phyloP scores from a whole-genome alignment of 306 rosid species.

The Begonia masoniana region DNA sequence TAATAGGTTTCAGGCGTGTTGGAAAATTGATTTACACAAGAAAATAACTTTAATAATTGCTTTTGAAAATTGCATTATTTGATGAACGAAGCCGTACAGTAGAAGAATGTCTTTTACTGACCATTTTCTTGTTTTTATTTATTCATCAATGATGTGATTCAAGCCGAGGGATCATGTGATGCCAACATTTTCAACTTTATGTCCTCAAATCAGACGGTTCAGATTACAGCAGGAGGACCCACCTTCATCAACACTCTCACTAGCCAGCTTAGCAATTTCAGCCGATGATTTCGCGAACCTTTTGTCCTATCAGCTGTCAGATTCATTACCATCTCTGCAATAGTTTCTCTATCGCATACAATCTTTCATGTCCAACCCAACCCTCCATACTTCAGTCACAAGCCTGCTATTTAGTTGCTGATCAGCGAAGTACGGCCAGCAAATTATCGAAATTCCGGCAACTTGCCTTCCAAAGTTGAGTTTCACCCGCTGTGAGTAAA shows the following conservation, averaged over 20 bases:
- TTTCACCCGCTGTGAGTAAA: conserved; percentile 28
- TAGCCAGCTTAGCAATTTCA: conserved; percentile 13
- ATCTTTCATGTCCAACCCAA: conserved; percentile 19
- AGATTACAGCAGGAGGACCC: conserved; percentile 16
- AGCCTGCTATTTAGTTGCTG: conserved; percentile 20
- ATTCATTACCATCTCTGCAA: conserved; percentile 16
- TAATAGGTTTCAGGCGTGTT: too few relatives aligned
- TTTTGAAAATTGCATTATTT: too few relatives aligned
- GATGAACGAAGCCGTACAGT: too few relatives aligned
- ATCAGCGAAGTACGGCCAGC: conserved; percentile 13
- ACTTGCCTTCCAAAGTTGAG: conserved; percentile 21
- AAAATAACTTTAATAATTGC: too few relatives aligned
- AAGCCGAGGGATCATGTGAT: not conserved
- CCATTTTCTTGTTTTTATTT: too few relatives aligned
- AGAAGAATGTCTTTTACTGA: too few relatives aligned
- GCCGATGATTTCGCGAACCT: conserved; percentile 10
- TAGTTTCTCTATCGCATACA: not conserved
- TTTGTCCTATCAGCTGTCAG: conserved; percentile 12
- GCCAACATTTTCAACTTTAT: not conserved
- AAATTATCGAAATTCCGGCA: conserved; percentile 24
- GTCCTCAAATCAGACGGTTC: conserved; percentile 9
- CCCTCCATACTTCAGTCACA: conserved; percentile 20
- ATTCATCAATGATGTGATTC: too few relatives aligned
- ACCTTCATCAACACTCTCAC: conserved; percentile 16
- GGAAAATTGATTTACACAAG: too few relatives aligned